Evolutionary conservation across 352 stramenopile genomes (phyloP), one percentile per base, ranked within the genome.

Genomic region (Pythium phragmitis): DNA sequence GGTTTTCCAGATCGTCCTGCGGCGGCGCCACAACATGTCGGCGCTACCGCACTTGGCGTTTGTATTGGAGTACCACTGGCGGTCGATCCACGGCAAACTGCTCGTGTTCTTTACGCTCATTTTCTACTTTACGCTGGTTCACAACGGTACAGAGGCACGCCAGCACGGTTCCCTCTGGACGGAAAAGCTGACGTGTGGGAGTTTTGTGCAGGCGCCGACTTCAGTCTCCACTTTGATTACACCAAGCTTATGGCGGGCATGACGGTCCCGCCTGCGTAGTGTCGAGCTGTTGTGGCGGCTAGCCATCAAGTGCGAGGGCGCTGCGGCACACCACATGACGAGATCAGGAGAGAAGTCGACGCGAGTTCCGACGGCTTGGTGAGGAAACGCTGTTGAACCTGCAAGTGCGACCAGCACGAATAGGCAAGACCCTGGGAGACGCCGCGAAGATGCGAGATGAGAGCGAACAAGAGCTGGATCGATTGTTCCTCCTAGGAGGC

Each of bases 81-180:
- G 53, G 6, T 62, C 60, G 30, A 66, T 73, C 30, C 67, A 69
- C 9, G 67, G 67, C 50, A 68, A 66, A n/a, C 12, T 73, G 17
- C 28, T 72, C 11, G 28, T 50, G 3, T 72, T 65, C n/a, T 56
- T 72, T 30, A 39, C 53, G 5, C 5, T 72, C 30, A 60, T 72
- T 7, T 61, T 68, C 23, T 61, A 64, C 41, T 72, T 72, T 21
- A 65, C 59, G 21, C 21, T 72, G 11, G 16, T 72, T n/a, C 65
- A 71, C 45, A 56, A 68, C 23, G 65, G 65, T 71, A 57, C 16
- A 30, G 26, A 30, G 2, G 26, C 26, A 30, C 26, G 53, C 46
- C 17, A 5, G 36, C 17, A 26, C 7, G 33, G 16, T 12, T 46
- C 26, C 33, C 26, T 45, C 26, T 30, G 26, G 26, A 30, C 26